These are phyloP conservation scores for Psidium friedrichsthalianum DNA, from an alignment of 345 rosid species.

Conservation along the genomic window DNA sequence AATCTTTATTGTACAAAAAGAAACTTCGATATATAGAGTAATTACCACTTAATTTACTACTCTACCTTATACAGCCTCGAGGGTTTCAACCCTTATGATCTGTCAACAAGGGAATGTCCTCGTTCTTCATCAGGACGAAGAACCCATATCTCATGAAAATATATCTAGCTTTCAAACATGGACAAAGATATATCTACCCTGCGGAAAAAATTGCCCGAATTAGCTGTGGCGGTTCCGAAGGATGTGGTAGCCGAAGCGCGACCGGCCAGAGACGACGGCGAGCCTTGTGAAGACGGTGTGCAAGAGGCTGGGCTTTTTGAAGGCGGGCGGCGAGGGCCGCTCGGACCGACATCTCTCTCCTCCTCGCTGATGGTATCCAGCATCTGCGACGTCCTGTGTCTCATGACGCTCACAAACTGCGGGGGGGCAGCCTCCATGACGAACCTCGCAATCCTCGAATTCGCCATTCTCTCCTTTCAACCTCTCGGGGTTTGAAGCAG, in stretches of 20 bases:
- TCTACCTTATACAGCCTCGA: background rate
- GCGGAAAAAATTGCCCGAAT: constrained; percentile 12
- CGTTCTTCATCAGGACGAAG: background rate
- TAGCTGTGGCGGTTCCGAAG: background rate
- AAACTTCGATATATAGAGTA: background rate
- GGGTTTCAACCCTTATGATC: too few species aligned
- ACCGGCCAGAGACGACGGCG: background rate
- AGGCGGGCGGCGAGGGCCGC: constrained; percentile 1
- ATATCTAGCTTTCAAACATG: constrained; percentile 11
- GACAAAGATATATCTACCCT: constrained; percentile 20
- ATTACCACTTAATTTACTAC: background rate
- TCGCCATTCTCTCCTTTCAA: constrained; percentile 35
- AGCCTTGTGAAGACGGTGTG: background rate
- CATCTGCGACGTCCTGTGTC: constrained; percentile 61
- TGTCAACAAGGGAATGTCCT: background rate
- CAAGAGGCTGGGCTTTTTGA: background rate
- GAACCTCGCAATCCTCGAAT: constrained; percentile 54
- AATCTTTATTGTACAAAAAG: background rate
- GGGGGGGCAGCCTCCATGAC: constrained; percentile 85
- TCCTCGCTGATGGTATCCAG: constrained; percentile 86
- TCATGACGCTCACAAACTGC: constrained; percentile 63
- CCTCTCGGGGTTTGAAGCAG: background rate
- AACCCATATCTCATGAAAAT: background rate
- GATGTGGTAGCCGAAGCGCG: background rate
- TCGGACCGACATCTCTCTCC: constrained; percentile 33